Conservation (phyloP, 768 basidiomycete species). For the Serendipita sp. region DNA sequence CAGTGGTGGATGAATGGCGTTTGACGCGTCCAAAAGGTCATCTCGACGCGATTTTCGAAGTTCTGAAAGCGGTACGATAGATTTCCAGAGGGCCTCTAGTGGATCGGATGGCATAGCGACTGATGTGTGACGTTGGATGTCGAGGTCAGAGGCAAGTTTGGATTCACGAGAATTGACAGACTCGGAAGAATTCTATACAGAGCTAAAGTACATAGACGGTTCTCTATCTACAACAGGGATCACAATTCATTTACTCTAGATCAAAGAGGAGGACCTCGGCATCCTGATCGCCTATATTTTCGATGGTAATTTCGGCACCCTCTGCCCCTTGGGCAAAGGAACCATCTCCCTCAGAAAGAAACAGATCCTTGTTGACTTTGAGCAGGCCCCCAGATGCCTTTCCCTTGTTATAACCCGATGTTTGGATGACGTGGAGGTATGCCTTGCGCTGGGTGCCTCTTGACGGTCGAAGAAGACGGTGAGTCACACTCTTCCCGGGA, state of each 20-base stretch:
- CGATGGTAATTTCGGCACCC: conserved; percentile 24
- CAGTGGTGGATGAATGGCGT: not conserved
- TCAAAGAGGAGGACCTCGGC: conserved; percentile 76
- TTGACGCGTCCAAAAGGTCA: not conserved
- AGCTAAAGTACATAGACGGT: not conserved
- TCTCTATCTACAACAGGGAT: not conserved
- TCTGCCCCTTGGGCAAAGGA: conserved; percentile 28
- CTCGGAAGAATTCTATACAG: not conserved
- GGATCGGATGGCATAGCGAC: not conserved
- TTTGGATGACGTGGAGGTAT: conserved; percentile 79
- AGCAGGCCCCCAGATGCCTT: conserved; percentile 41
- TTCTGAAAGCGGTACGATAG: not conserved
- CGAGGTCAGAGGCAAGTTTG: too few species aligned
- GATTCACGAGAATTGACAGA: not conserved
- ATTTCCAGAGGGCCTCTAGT: not conserved
- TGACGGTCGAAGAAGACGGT: conserved; percentile 22
- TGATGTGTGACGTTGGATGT: too few species aligned
- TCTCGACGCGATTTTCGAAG: not conserved
- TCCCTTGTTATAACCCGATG: conserved; percentile 56
- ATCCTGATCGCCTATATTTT: conserved; percentile 44
- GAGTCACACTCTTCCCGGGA: conserved; percentile 34
- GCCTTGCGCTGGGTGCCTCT: conserved; percentile 31
- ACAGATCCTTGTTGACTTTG: conserved; percentile 30
- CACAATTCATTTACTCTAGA: conserved; percentile 25
- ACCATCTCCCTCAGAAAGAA: conserved; percentile 74